Percentiles rank a stretch among this genome's conserved stretches.
These are phyloP conservation scores for Ogataea naganishii DNA, from an alignment of 805 yeast genomes.

Conservation along the genomic window DNA sequence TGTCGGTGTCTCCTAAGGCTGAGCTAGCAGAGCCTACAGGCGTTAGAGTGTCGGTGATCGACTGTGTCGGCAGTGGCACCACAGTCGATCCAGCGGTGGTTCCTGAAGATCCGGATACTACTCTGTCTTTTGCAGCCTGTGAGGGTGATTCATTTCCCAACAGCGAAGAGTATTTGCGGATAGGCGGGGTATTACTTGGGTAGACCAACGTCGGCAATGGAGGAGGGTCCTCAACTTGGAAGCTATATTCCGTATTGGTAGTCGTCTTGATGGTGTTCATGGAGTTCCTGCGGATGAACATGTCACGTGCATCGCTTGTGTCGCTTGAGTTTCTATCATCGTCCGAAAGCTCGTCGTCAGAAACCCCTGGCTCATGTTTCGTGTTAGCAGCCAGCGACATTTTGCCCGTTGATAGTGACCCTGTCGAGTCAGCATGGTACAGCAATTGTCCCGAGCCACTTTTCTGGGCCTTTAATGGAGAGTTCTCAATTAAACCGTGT, in stretches of 20 bases:
- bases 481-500: too few relatives aligned
- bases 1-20: too few relatives aligned
- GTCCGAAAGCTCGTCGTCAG: neutral
- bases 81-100: constrained; percentile 3
- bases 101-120: neutral
- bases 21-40: too few relatives aligned
- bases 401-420: constrained; percentile 15
- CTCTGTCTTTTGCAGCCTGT: constrained; percentile 2
- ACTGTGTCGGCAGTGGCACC: constrained; percentile 21
- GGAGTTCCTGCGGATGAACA: constrained; percentile 1
- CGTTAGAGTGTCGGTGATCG: too few relatives aligned
- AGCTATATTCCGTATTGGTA: neutral
- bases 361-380: too few relatives aligned
- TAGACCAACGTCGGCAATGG: neutral
- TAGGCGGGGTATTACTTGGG: neutral
- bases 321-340: neutral
- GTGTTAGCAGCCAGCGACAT: too few relatives aligned
- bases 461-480: too few relatives aligned
- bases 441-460: too few relatives aligned
- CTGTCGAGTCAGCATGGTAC: constrained; percentile 14
- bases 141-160: neutral
- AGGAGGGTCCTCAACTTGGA: too few relatives aligned
- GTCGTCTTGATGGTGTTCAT: neutral
- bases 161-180: constrained; percentile 1
- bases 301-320: neutral